Evolutionary conservation across 345 rosid genomes (phyloP).

Genomic region (Microthlaspi erraticum): DNA sequence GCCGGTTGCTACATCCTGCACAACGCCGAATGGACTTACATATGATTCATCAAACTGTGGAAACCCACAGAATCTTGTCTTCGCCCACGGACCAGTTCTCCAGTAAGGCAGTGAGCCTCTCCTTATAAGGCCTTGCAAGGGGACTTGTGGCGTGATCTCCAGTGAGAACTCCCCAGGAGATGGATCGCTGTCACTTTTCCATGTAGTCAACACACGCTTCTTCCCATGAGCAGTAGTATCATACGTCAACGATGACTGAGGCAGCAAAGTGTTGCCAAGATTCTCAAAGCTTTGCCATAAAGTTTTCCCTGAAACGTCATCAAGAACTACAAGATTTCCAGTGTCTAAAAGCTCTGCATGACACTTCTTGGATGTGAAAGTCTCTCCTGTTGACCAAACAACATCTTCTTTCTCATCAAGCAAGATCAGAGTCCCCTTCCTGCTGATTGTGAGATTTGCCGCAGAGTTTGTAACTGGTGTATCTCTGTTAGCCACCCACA

Average conservation of each 20-base stretch:
- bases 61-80: conserved; percentile 36
- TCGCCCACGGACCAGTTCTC: conserved; percentile 47
- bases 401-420: conserved; percentile 20
- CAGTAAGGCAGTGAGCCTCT: conserved; percentile 33
- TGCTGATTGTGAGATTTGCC: conserved; percentile 32
- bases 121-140: conserved; percentile 31
- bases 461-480: conserved; percentile 19
- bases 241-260: conserved; percentile 35
- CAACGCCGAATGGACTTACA: conserved; percentile 40
- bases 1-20: conserved; percentile 36
- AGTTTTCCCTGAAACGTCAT: conserved; percentile 22
- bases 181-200: conserved; percentile 39
- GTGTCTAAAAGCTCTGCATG: conserved; percentile 38
- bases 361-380: conserved; percentile 18
- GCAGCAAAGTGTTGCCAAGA: conserved; percentile 41
- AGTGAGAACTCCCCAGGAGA: conserved; percentile 33
- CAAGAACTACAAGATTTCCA: conserved; percentile 37
- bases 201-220: conserved; percentile 36
- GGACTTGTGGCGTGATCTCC: conserved; percentile 40
- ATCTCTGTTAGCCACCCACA: conserved; percentile 50
- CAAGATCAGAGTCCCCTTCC: conserved; percentile 34
- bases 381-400: conserved; percentile 36
- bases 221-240: conserved; percentile 20
- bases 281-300: conserved; percentile 45
- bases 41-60: conserved; percentile 27